Percentiles rank a stretch among this genome's conserved stretches.
phyloP scores from a whole-genome alignment of 495 filamentous ascomycete species.

The Penicillium macrosclerotiorum region DNA sequence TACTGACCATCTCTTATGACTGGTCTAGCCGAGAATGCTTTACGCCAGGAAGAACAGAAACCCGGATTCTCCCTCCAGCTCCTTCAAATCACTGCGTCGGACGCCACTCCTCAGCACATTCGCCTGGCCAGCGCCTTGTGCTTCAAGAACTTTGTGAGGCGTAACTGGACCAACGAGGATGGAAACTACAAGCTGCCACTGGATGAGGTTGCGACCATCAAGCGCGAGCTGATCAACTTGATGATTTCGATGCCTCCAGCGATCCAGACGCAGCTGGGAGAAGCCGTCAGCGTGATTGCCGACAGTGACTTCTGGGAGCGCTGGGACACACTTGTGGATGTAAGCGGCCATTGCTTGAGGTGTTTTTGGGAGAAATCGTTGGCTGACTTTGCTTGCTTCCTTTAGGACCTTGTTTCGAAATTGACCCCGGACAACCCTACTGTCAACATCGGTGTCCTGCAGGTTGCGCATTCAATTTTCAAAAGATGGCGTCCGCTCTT shows the following conservation, averaged over 20 bases:
- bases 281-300: constrained; percentile 93
- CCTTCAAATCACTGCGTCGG: constrained; percentile 80
- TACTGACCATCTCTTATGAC: constrained; percentile 18
- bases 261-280: constrained; percentile 91
- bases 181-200: constrained; percentile 81
- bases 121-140: constrained; percentile 88
- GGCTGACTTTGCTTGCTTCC: not conserved
- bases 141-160: constrained; percentile 97
- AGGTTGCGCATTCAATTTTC: constrained; percentile 98
- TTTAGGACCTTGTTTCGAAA: constrained; percentile 81
- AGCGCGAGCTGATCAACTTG: constrained; percentile 87
- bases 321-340: constrained; percentile 90
- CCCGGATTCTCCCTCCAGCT: constrained; percentile 84
- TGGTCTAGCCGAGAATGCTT: constrained; percentile 68
- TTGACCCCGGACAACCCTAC: constrained; percentile 72
- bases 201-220: constrained; percentile 83
- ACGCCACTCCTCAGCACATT: constrained; percentile 64
- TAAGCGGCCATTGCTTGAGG: constrained; percentile 29
- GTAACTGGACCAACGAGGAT: constrained; percentile 91
- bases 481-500: constrained; percentile 92
- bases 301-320: constrained; percentile 95
- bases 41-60: constrained; percentile 73
- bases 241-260: constrained; percentile 88
- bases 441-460: constrained; percentile 88
- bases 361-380: not conserved